Conservation (phyloP, 495 filamentous ascomycete species). For the Penicillium ochrochloron region DNA sequence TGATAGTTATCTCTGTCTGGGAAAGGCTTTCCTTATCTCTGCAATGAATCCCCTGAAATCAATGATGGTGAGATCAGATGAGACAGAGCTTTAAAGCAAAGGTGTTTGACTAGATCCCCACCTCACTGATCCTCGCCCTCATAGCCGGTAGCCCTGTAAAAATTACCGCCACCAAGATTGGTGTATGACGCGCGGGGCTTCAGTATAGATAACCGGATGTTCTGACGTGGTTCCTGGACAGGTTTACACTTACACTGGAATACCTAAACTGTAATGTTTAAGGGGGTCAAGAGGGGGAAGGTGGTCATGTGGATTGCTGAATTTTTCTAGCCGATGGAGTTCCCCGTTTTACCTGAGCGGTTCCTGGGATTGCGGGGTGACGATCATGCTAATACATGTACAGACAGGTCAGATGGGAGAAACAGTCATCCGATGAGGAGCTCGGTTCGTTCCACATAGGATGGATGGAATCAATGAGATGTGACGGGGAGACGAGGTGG, state of each 20-base stretch:
- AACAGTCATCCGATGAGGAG: not conserved
- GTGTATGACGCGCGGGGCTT: slow-evolving; percentile 15
- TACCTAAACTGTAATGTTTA: not conserved
- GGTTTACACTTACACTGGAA: not conserved
- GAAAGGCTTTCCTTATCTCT: not conserved
- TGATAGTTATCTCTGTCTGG: not conserved
- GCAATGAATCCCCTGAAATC: not conserved
- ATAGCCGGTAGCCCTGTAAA: slow-evolving; percentile 8
- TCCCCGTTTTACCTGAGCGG: not conserved
- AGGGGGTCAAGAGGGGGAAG: not conserved
- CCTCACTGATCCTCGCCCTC: slow-evolving; percentile 6
- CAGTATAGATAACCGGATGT: not conserved
- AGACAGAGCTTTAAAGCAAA: not conserved
- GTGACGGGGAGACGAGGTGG: not conserved
- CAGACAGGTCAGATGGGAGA: not conserved
- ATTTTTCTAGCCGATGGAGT: not conserved
- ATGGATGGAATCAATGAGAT: not conserved
- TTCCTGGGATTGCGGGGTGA: slow-evolving; percentile 8
- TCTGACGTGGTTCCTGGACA: slow-evolving; percentile 15
- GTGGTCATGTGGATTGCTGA: slow-evolving; percentile 9
- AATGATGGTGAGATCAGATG: not conserved
- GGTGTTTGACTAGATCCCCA: slow-evolving; percentile 14
- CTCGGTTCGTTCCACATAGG: not conserved
- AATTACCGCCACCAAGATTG: slow-evolving; percentile 9
- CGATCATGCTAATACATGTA: not conserved